A percentile compares a stretch with the other conserved stretches of the same genome.
Conservation (phyloP, 2,329 filamentous ascomycete species). For the Pseudogymnoascus sp. region DNA sequence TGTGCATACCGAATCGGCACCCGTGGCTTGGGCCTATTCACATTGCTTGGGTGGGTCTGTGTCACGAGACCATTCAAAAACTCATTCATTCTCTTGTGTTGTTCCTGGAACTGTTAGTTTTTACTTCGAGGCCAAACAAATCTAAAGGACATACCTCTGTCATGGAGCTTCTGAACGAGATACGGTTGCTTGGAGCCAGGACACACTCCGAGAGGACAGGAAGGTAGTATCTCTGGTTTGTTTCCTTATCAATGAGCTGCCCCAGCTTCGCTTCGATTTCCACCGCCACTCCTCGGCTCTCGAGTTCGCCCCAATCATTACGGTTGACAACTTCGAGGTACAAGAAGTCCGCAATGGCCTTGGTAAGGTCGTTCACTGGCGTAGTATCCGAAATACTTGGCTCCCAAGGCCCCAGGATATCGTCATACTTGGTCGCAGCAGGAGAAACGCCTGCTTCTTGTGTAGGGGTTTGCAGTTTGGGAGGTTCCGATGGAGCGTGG, state of each 20-base stretch:
- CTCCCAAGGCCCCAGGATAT: conserved; percentile 51
- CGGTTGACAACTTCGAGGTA: conserved; percentile 63
- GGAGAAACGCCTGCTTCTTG: conserved; percentile 14
- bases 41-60: conserved; percentile 49
- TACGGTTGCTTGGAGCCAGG: conserved; percentile 50
- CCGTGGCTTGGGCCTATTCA: conserved; percentile 32
- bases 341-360: conserved; percentile 71
- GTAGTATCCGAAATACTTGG: conserved; percentile 60
- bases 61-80: conserved; percentile 68
- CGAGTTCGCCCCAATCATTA: conserved; percentile 56
- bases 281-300: conserved; percentile 61
- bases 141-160: conserved; percentile 56
- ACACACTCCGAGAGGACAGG: conserved; percentile 65
- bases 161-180: conserved; percentile 82
- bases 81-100: conserved; percentile 77
- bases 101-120: conserved; percentile 41
- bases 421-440: conserved; percentile 9
- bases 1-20: conserved; percentile 73
- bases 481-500: conserved; percentile 15
- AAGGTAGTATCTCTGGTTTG: conserved; percentile 59
- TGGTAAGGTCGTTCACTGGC: conserved; percentile 68
- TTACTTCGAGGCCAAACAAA: not conserved
- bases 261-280: conserved; percentile 96
- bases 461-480: conserved; percentile 2
- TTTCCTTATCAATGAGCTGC: conserved; percentile 66